Conservation (phyloP, 208 protist species). For the Leishmania martiniquensis region DNA sequence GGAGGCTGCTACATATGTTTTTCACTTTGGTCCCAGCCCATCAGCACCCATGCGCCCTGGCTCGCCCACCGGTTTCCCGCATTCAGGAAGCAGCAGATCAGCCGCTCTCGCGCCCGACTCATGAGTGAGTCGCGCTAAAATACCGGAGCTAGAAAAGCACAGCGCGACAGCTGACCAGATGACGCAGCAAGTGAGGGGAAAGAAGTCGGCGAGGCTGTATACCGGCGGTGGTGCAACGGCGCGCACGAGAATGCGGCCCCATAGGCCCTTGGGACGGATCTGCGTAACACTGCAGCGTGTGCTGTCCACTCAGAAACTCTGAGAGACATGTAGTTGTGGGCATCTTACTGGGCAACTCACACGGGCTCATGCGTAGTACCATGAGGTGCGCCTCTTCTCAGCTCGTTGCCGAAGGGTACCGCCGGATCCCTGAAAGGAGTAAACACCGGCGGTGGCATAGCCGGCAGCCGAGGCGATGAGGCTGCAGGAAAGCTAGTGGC, state of each 20-base stretch:
- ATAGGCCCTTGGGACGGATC: background rate
- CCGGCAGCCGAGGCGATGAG: background rate
- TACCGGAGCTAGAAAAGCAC: too few species aligned
- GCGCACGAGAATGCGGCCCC: background rate
- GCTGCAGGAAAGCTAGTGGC: background rate
- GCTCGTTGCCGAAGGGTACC: background rate
- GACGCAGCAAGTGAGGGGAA: background rate
- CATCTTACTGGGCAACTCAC: background rate
- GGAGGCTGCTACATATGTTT: too few species aligned
- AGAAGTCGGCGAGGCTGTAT: background rate
- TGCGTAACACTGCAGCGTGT: background rate
- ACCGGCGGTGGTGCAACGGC: background rate
- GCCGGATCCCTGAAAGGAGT: conserved; percentile 3
- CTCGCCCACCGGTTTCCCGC: too few species aligned
- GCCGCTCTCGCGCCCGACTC: background rate
- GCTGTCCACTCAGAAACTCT: background rate
- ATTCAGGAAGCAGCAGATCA: too few species aligned
- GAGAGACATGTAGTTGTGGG: background rate
- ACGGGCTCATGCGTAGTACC: background rate
- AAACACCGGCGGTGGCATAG: conserved; percentile 12
- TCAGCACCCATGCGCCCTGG: too few species aligned
- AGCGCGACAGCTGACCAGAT: background rate
- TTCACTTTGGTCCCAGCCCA: too few species aligned
- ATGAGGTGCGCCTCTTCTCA: background rate
- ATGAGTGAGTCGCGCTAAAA: background rate